A percentile compares a stretch with the other conserved stretches of the same genome.
These are phyloP conservation scores for Pulveroboletus sp. DNA, from an alignment of 768 basidiomycete species.

Conservation along the genomic window DNA sequence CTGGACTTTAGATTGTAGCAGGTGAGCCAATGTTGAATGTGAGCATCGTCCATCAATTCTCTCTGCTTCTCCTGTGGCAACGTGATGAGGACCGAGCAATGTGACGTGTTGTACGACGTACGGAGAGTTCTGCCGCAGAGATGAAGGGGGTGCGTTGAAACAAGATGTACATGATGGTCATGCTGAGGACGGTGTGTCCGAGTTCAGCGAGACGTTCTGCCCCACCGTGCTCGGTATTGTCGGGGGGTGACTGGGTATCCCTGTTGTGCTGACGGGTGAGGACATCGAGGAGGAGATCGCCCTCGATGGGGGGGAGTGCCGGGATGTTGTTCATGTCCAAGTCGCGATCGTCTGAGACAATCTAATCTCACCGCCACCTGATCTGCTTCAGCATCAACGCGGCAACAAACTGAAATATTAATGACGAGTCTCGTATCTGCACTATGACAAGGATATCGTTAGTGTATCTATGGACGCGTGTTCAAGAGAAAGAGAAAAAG, in stretches of 20 bases:
- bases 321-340: slow-evolving; percentile 36
- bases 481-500: too few species aligned
- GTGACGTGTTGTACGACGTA: slow-evolving; percentile 25
- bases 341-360: slow-evolving; percentile 6
- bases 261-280: slow-evolving; percentile 49
- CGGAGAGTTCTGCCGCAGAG: slow-evolving; percentile 40
- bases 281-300: slow-evolving; percentile 58
- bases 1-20: slow-evolving; percentile 52
- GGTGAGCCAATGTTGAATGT: slow-evolving; percentile 48
- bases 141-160: slow-evolving; percentile 47
- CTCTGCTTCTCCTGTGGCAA: slow-evolving; percentile 20
- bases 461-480: too few species aligned
- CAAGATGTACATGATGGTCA: slow-evolving; percentile 49
- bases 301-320: slow-evolving; percentile 54
- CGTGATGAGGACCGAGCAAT: background rate
- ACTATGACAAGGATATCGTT: too few species aligned
- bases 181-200: slow-evolving; percentile 50
- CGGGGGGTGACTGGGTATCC: slow-evolving; percentile 26
- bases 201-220: slow-evolving; percentile 58
- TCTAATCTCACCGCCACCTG: too few species aligned
- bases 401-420: too few species aligned
- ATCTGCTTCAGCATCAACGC: too few species aligned
- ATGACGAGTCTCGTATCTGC: too few species aligned
- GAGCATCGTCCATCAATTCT: slow-evolving; percentile 36
- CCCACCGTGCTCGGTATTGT: slow-evolving; percentile 51